Evolutionary conservation across 306 rosid species (phyloP).

Genomic region (Inga laurina): DNA sequence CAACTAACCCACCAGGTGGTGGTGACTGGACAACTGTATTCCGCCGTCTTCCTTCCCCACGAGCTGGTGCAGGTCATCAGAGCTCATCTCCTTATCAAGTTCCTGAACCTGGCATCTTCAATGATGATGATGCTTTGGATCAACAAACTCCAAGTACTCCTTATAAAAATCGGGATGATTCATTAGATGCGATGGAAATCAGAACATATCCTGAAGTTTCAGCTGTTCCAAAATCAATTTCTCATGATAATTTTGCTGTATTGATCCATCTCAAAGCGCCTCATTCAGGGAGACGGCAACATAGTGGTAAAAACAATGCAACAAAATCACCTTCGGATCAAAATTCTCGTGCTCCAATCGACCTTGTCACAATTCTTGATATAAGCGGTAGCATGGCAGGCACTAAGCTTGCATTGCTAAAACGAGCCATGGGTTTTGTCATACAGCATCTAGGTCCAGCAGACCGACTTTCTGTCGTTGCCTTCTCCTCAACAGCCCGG

Average conservation of each 20-base stretch:
- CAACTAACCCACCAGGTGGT: conserved; percentile 41
- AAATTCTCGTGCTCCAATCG: conserved; percentile 71
- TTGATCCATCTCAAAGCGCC: conserved; percentile 88
- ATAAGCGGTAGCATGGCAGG: conserved; percentile 44
- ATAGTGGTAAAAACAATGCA: conserved; percentile 28
- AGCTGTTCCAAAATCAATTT: conserved; percentile 62
- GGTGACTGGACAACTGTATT: conserved; percentile 54
- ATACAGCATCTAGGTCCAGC: conserved; percentile 52
- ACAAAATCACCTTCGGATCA: conserved; percentile 31
- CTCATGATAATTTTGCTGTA: conserved; percentile 66
- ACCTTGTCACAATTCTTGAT: conserved; percentile 94
- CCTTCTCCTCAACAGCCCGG: conserved; percentile 81
- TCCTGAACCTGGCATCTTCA: conserved; percentile 68
- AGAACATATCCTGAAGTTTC: conserved; percentile 76
- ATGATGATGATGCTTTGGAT: conserved; percentile 81
- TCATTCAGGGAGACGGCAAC: conserved; percentile 39
- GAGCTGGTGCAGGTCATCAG: conserved; percentile 38
- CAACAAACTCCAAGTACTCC: conserved; percentile 38
- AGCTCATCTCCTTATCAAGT: conserved; percentile 43
- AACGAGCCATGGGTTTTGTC: conserved; percentile 1
- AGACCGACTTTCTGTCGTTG: conserved; percentile 83
- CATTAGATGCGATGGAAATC: conserved; percentile 52
- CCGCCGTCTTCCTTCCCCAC: conserved; percentile 58
- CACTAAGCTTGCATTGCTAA: neutral
- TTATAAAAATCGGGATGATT: conserved; percentile 32